Evolutionary conservation across 352 stramenopile genomes (phyloP).

Genomic region (Globisporangium cylindrosporum): DNA sequence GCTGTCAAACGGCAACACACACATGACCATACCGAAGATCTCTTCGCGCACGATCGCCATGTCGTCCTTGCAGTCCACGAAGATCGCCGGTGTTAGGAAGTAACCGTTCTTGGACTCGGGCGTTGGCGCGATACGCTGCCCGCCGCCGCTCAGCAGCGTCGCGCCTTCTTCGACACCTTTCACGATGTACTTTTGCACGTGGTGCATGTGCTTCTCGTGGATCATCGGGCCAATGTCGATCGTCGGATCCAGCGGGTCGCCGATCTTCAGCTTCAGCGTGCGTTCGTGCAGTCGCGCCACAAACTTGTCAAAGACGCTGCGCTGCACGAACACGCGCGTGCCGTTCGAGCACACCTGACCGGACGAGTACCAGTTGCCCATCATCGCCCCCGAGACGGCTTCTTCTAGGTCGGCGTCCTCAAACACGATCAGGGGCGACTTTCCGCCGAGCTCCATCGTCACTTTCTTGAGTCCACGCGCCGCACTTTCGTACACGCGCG

Average conservation of each 20-base stretch:
- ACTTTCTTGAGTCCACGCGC: conserved; percentile 82
- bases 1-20: conserved; percentile 68
- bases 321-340: conserved; percentile 89
- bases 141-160: conserved; percentile 56
- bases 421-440: conserved; percentile 88
- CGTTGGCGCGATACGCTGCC: conserved; percentile 46
- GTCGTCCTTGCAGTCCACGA: conserved; percentile 84
- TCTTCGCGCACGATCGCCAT: conserved; percentile 87
- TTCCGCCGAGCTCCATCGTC: conserved; percentile 90
- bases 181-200: conserved; percentile 71
- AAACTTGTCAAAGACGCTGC: conserved; percentile 79
- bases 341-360: conserved; percentile 90
- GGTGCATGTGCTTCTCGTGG: conserved; percentile 69
- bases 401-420: conserved; percentile 81
- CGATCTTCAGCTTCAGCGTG: conserved; percentile 71
- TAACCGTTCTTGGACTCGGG: conserved; percentile 59
- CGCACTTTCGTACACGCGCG: conserved; percentile 63
- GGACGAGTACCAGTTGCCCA: conserved; percentile 87
- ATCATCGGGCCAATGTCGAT: conserved; percentile 90
- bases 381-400: conserved; percentile 76
- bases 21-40: conserved; percentile 86
- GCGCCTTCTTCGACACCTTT: conserved; percentile 55
- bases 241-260: conserved; percentile 73
- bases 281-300: conserved; percentile 75
- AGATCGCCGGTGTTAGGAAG: conserved; percentile 90